These are phyloP conservation scores for Phytopythium mirpurense DNA, from an alignment of 352 stramenopile species.

Conservation along the genomic window DNA sequence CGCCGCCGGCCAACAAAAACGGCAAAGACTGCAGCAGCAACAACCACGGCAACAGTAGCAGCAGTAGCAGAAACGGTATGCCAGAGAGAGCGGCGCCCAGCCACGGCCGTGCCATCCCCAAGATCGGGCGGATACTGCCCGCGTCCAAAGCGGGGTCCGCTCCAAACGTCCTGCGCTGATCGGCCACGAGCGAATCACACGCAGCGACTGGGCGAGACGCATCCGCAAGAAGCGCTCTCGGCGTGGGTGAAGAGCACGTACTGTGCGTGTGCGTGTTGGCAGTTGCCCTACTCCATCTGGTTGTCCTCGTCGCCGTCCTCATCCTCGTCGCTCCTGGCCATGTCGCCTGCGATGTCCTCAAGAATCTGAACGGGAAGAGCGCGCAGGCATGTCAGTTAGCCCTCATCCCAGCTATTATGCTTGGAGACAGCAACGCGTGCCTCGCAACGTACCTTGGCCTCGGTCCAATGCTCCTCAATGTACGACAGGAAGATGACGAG, in stretches of 20 bases:
- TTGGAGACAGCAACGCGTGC: no score
- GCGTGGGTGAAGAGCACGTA: not conserved
- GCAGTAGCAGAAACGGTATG: constrained; percentile 14
- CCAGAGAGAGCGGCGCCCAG: constrained; percentile 6
- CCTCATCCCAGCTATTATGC: no score
- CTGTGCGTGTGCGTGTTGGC: not conserved
- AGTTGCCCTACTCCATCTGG: constrained; percentile 5
- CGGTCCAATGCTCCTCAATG: constrained; percentile 59
- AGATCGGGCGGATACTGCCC: constrained; percentile 53
- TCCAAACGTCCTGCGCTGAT: constrained; percentile 5
- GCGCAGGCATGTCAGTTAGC: not conserved
- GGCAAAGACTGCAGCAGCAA: constrained; percentile 10
- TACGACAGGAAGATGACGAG: constrained; percentile 54
- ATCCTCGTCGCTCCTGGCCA: constrained; percentile 15
- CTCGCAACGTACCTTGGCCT: constrained; percentile 48
- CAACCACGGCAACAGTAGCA: constrained; percentile 10
- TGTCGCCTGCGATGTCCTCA: constrained; percentile 17
- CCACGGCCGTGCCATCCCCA: constrained; percentile 31
- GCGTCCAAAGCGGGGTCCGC: constrained; percentile 25
- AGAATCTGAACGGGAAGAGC: constrained; percentile 11
- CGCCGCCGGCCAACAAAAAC: constrained; percentile 13
- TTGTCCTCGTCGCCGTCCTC: constrained; percentile 8
- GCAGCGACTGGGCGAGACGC: no score
- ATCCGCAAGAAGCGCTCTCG: no score
- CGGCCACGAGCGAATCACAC: not conserved